Percentiles rank a stretch among this genome's conserved stretches.
phyloP scores from a whole-genome alignment of 2,329 filamentous ascomycete species.

The Aspergillus hortae region DNA sequence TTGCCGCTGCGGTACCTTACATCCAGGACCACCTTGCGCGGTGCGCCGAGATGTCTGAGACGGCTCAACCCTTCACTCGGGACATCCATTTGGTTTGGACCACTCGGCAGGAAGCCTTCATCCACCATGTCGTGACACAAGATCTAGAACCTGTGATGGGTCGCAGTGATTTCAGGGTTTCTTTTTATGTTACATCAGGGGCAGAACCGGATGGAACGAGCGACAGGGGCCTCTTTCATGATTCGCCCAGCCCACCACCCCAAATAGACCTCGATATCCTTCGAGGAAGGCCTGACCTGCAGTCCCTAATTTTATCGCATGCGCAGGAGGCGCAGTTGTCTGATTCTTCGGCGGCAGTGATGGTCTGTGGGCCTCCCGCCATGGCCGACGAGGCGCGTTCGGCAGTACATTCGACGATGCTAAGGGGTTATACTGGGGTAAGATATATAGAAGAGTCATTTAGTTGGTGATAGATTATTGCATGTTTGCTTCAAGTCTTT shows the following conservation, averaged over 20 bases:
- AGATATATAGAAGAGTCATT: slow-evolving; percentile 50
- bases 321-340: slow-evolving; percentile 27
- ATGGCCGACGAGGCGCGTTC: slow-evolving; percentile 46
- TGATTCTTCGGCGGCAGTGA: slow-evolving; percentile 30
- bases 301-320: slow-evolving; percentile 28
- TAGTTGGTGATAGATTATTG: slow-evolving; percentile 22
- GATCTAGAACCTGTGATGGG: slow-evolving; percentile 26
- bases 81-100: slow-evolving; percentile 36
- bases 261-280: slow-evolving; percentile 6
- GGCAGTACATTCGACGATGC: slow-evolving; percentile 36
- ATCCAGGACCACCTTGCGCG: slow-evolving; percentile 31
- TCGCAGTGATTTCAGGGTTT: slow-evolving; percentile 28
- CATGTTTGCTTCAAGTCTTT: neutral
- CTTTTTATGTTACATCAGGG: slow-evolving; percentile 26
- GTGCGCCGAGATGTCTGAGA: slow-evolving; percentile 6
- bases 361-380: slow-evolving; percentile 44
- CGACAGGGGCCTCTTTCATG: neutral
- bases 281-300: slow-evolving; percentile 38
- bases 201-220: neutral
- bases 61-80: slow-evolving; percentile 14
- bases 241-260: neutral
- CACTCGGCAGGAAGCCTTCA: slow-evolving; percentile 27
- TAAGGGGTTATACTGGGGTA: slow-evolving; percentile 29
- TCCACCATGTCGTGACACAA: slow-evolving; percentile 22
- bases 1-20: slow-evolving; percentile 47